phyloP scores from a whole-genome alignment of 2,329 filamentous ascomycete genomes.

The Fusarium ambrosium region DNA sequence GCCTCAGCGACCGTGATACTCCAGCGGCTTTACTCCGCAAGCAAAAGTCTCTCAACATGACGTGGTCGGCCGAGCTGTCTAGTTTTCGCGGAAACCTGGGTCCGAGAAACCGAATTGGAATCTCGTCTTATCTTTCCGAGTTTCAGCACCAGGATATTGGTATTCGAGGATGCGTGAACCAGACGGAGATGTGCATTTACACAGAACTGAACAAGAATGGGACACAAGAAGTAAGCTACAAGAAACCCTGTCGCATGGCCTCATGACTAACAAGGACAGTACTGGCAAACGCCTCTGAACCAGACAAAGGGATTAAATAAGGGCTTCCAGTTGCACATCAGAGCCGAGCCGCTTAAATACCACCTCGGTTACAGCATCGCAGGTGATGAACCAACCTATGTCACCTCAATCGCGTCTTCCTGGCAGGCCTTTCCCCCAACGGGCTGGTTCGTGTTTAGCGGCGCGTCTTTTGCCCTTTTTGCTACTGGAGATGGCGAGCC shows the following conservation, averaged over 20 bases:
- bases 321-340: neutral
- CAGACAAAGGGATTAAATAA: neutral
- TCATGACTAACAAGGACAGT: neutral
- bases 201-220: neutral
- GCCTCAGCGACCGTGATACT: neutral
- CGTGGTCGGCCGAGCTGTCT: neutral
- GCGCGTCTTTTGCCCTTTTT: neutral
- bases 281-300: neutral
- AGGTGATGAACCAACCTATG: neutral
- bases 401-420: neutral
- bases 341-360: neutral
- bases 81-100: neutral
- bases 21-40: neutral
- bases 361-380: neutral
- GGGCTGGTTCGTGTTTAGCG: neutral
- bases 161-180: neutral
- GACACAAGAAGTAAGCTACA: neutral
- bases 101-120: neutral
- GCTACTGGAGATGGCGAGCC: neutral
- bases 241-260: rapidly evolving
- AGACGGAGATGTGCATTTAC: neutral
- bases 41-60: constrained; percentile 2
- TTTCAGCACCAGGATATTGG: neutral
- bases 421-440: neutral
- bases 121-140: neutral